Conservation (phyloP, 2,329 filamentous ascomycete species). For the Plectosphaerella sp. region DNA sequence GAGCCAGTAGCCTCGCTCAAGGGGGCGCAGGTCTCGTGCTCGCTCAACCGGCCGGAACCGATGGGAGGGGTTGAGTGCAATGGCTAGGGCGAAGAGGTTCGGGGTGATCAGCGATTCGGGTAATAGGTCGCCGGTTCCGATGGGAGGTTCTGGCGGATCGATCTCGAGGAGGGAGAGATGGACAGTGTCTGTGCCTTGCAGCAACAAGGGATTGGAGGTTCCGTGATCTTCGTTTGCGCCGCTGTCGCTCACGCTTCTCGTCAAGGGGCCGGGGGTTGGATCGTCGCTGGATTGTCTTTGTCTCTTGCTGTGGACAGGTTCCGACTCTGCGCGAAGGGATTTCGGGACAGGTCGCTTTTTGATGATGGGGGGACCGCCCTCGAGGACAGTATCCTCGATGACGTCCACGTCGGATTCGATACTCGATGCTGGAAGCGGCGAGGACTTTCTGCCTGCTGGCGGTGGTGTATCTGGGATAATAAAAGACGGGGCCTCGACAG, state of each 20-base stretch:
- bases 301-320: slow-evolving; percentile 23
- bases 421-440: too few relatives aligned
- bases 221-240: slow-evolving; percentile 13
- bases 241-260: slow-evolving; percentile 24
- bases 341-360: slow-evolving; percentile 11
- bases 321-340: slow-evolving; percentile 20
- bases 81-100: slow-evolving; percentile 47
- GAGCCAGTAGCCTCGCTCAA: slow-evolving; percentile 78
- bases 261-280: slow-evolving; percentile 4
- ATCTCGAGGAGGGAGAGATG: slow-evolving; percentile 37
- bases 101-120: slow-evolving; percentile 51
- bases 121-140: slow-evolving; percentile 36
- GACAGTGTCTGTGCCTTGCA: background rate
- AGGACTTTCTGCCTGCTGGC: too few relatives aligned
- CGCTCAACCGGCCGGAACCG: slow-evolving; percentile 44
- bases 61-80: slow-evolving; percentile 43
- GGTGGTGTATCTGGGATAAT: too few relatives aligned
- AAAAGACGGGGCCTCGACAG: too few relatives aligned
- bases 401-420: background rate
- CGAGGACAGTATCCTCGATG: background rate
- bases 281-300: background rate
- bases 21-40: slow-evolving; percentile 40
- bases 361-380: background rate
- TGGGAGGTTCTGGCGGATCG: slow-evolving; percentile 47
- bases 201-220: slow-evolving; percentile 15